Base-by-base conservation (phyloP, 1,284 basidiomycete genomes). In the Pholiota adiposa region DNA sequence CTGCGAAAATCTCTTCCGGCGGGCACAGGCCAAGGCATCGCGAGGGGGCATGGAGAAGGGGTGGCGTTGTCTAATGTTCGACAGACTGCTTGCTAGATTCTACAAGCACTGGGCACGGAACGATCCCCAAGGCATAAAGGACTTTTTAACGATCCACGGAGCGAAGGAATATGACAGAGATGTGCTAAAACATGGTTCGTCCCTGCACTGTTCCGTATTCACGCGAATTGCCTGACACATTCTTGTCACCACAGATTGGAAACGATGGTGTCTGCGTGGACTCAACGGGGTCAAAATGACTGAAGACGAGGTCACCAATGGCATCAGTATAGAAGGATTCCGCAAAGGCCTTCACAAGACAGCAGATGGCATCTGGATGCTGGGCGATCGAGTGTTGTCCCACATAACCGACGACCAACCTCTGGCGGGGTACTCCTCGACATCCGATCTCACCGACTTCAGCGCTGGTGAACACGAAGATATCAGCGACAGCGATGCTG, bases 21-120 rank as follows among this genome's bases (percentile, higher is more conserved):
- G 63, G 34, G 65, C 65, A 12, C 55, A 59, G 14, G 56, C 59
- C 11, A 66, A 64, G 51, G 60, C 54, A 4, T 51, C 51, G 33
- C 55, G 21, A 52, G 56, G 65, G 18, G 65, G 63, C n/a, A 66
- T 66, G 65, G 65, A 66, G 59, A 66, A 64, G 55, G 59, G 59
- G 4, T 66, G 65, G 65, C 34, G 65, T 18, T 64, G 65, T 44
- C 36, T 61, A n/a, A 61, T 64, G 59, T 66, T 66, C 43, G 65
- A 66, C 53, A 50, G 65, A 51, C 52, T 66, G 14, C 50, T 66
- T n/a, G 59, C 63, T 9, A 52, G 65, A 33, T 64, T 66, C 29
- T 66, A 66, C 34, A 66, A 66, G 27, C 51, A 58, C 44, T 64
- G 60, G 55, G 23, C 60, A n/a, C 31, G 58, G 3, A 63, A 61